Conservation (phyloP, 148 eudicot genomes). For the Camellia lanceoleosa region DNA sequence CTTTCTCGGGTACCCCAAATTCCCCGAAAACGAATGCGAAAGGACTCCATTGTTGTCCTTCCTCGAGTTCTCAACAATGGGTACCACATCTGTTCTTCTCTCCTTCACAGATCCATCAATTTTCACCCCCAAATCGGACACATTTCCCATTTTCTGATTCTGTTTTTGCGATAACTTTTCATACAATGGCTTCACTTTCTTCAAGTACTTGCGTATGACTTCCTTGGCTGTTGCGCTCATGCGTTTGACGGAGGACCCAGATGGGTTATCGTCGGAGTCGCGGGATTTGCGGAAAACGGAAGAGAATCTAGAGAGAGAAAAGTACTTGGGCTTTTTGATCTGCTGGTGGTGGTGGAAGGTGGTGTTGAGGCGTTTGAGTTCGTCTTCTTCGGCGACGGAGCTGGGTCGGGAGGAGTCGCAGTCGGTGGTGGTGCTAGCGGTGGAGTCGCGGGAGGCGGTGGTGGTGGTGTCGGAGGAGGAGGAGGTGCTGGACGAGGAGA, state of each 20-base stretch:
- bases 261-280: not conserved
- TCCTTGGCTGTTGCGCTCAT: constrained; percentile 63
- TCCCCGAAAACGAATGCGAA: constrained; percentile 69
- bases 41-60: not conserved
- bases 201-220: constrained; percentile 66
- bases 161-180: constrained; percentile 58
- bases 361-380: constrained; percentile 19
- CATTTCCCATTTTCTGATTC: constrained; percentile 3
- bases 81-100: not conserved
- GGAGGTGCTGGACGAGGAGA: constrained; percentile 58
- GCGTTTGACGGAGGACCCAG: constrained; percentile 31
- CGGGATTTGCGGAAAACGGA: constrained; percentile 46
- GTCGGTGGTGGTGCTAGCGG: constrained; percentile 47
- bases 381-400: constrained; percentile 63
- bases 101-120: not conserved
- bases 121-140: not conserved
- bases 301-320: constrained; percentile 66
- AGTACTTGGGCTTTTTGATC: constrained; percentile 38
- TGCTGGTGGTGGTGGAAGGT: constrained; percentile 8
- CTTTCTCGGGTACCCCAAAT: constrained; percentile 40
- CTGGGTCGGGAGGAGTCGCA: constrained; percentile 52
- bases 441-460: constrained; percentile 48
- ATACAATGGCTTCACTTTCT: constrained; percentile 77
- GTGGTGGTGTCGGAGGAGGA: constrained; percentile 33
- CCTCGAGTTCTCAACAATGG: not conserved